Evolutionary conservation across 2,329 filamentous ascomycete genomes (phyloP).

Genomic region (Ophiostoma montium): DNA sequence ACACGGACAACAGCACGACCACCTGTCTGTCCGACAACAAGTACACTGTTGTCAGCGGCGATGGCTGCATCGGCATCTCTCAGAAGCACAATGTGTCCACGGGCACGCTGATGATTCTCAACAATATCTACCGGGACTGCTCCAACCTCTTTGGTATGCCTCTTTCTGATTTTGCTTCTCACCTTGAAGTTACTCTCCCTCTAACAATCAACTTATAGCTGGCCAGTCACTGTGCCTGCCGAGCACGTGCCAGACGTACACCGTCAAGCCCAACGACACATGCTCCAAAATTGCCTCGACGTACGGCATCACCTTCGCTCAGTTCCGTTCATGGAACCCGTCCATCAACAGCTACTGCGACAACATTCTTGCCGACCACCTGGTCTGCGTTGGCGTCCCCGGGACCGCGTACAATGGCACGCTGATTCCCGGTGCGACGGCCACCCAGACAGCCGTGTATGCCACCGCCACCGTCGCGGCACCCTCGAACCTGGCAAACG

Average conservation of each 20-base stretch:
- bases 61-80: neutral
- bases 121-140: neutral
- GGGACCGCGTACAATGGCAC: neutral
- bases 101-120: neutral
- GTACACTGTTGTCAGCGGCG: neutral
- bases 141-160: neutral
- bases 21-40: neutral
- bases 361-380: neutral
- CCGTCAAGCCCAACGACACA: neutral
- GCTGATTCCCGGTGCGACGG: neutral
- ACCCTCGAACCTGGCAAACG: neutral
- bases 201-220: neutral
- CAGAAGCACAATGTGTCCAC: neutral
- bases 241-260: neutral
- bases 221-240: neutral
- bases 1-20: neutral
- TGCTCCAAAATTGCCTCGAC: constrained; percentile 6
- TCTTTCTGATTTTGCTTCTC: too few relatives aligned
- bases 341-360: constrained; percentile 3
- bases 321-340: constrained; percentile 9
- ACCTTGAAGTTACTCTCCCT: too few relatives aligned
- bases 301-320: constrained; percentile 5
- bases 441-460: neutral
- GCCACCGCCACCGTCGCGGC: neutral
- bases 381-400: neutral